Base-by-base conservation (phyloP, 176 grass and related monocot species). In the Ensete glaucum region DNA sequence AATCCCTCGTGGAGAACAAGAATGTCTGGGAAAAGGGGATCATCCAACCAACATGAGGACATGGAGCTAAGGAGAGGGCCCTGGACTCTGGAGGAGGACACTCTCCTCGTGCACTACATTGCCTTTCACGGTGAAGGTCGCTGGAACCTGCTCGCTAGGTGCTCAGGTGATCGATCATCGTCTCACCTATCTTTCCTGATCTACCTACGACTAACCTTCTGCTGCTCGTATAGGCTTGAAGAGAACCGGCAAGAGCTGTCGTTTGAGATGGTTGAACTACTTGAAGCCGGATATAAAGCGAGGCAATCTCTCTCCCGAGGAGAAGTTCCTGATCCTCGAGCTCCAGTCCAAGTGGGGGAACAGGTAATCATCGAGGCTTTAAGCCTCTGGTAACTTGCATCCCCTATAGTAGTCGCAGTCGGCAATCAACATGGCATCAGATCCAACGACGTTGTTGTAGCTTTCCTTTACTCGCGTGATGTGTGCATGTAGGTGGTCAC, bases 201-300 rank as follows among this genome's bases (percentile, higher is more conserved):
- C 34, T 6, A 43, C 5, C 34, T 43, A 43, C 5, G 34, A 6
- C 34, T 6, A 43, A 43, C 34, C 34, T 43, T 43, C 34, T 43
- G 34, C 34, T 0, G 34, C 4, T 43, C 34, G 34, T 70, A 19
- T 70, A 70, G 67, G 67, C 1, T 21, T 70, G 67, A 70, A 50
- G 67, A 70, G 67, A 70, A 70, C 67, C 14, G 67, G 67, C 8
- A 70, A 70, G 67, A 70, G 67, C 67, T 70, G 67, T 48, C 67
- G 67, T 50, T 21, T 70, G 16, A 49, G 67, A 17, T 70, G 67
- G 67, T 51, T 70, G 67, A 70, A 70, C 51, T 70, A 70, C 16
- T 20, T 70, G 19, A 70, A 70, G 16, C 67, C 67, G 1, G 67
- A 70, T 25, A 70, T 70, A 70, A 70, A 70, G 67, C 34, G 67